Evolutionary conservation across 805 yeast genomes (phyloP), one percentile per base, ranked within the genome.

Genomic region (Teunomyces barrocoloradensis): DNA sequence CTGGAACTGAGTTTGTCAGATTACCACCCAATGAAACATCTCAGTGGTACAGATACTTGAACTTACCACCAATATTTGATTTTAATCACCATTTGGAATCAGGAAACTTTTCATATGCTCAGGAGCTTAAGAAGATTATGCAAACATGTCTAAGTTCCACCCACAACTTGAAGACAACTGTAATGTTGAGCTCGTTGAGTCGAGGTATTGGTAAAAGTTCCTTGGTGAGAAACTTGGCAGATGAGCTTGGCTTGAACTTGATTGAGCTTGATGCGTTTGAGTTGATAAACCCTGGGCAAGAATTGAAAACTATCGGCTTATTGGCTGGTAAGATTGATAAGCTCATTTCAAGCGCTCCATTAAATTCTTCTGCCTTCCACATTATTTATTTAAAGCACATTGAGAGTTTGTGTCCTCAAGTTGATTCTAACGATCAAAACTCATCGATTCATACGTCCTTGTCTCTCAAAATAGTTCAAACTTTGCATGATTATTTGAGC

Each of bases 191-290:
- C 43, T 88, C 97, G 3, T 68, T 81, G 56, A 78, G 82, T 27
- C 71, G 95, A 45, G 89, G 87, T 6, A 81, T 87, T 5, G 99
- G 99, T 0, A 92, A 92, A 58, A 61, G 86, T 0, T 80, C 85
- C 0, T 58, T 87, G 20, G 80, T 89, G 0, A 64, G 75, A 43
- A 78, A 79, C 46, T 58, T 82, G 1, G 75, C 87, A 0, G 62
- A 69, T 6, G 78, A 78, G 27, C 62, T 84, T 27, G 96, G 97
- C 0, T 64, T 83, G 6, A 85, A 87, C 52, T 63, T 85, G 6
- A 66, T 85, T 27, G 86, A 80, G 40, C 65, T 92, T 11, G 95
- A 91, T 53, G 84, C 89, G 23, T 75, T 79, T 52, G 88, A 82
- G 29, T 63, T 85, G 4, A 64, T 85, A 5, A 82, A 85, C 47